Conservation (phyloP, 1,284 basidiomycete genomes). For the Sporisorium scitamineum region DNA sequence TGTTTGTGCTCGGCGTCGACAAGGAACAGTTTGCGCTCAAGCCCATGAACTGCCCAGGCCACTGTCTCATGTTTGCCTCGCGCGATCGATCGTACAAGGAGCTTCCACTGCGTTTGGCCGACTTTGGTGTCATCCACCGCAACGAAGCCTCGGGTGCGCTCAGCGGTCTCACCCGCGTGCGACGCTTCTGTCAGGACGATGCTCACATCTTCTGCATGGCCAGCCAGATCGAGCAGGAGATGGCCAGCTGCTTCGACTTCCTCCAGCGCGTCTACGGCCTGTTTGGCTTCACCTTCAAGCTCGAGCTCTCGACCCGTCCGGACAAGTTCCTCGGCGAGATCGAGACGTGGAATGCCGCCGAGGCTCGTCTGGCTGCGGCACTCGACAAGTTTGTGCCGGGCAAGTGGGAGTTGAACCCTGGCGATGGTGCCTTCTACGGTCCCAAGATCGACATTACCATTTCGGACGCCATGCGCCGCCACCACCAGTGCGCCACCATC, state of each 20-base stretch:
- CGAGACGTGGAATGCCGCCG: conserved; percentile 89
- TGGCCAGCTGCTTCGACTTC: conserved; percentile 90
- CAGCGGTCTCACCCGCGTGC: conserved; percentile 90
- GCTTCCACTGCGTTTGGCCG: conserved; percentile 94
- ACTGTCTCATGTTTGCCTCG: conserved; percentile 95
- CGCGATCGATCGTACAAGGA: conserved; percentile 95
- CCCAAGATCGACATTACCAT: conserved; percentile 95
- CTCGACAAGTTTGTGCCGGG: conserved; percentile 89
- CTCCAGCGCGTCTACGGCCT: conserved; percentile 88
- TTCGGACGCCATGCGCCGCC: conserved; percentile 89
- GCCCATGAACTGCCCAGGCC: conserved; percentile 99
- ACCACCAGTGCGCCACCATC: conserved; percentile 95
- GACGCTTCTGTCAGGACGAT: conserved; percentile 97
- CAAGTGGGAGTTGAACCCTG: conserved; percentile 93
- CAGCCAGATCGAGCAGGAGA: conserved; percentile 89
- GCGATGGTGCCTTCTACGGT: conserved; percentile 83
- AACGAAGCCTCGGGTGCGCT: conserved; percentile 97
- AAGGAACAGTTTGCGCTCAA: conserved; percentile 81
- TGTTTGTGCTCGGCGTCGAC: conserved; percentile 93
- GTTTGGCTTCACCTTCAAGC: conserved; percentile 97
- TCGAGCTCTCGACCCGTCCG: conserved; percentile 95
- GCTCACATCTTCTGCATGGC: conserved; percentile 97
- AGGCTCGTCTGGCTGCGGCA: conserved; percentile 87
- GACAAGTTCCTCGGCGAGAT: conserved; percentile 92
- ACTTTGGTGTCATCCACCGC: conserved; percentile 96